These are phyloP conservation scores for Zangia roseola DNA, from an alignment of 768 basidiomycete species.

Conservation along the genomic window DNA sequence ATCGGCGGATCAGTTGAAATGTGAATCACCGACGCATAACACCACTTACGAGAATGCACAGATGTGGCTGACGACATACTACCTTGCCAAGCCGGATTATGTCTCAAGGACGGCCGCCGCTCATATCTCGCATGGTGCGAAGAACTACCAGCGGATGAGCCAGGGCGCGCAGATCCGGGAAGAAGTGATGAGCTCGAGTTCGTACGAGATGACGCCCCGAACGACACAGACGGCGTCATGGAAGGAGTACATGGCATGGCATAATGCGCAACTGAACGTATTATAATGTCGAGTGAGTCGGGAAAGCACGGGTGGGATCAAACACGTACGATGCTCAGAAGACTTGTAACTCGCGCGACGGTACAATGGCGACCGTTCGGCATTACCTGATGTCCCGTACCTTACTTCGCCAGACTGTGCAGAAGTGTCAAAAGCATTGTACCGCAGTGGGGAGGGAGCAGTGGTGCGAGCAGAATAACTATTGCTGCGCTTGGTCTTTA, in stretches of 20 bases:
- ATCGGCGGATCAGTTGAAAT: constrained; percentile 5
- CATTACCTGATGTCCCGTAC: constrained; percentile 30
- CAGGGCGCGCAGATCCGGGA: constrained; percentile 38
- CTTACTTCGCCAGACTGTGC: constrained; percentile 32
- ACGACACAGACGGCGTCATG: constrained; percentile 31
- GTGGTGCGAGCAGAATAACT: constrained; percentile 38
- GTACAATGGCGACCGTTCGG: constrained; percentile 37
- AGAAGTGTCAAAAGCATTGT: constrained; percentile 35
- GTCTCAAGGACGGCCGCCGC: constrained; percentile 46
- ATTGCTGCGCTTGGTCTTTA: constrained; percentile 39
- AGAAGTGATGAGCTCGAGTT: constrained; percentile 50
- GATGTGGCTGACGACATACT: constrained; percentile 39
- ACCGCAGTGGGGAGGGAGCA: constrained; percentile 42
- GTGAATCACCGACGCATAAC: neutral
- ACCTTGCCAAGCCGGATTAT: constrained; percentile 47
- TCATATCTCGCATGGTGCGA: constrained; percentile 39
- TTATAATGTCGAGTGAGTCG: constrained; percentile 3
- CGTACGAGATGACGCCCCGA: constrained; percentile 47
- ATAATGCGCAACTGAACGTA: constrained; percentile 28
- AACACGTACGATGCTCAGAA: constrained; percentile 45
- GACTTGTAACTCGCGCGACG: constrained; percentile 44
- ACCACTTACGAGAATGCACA: constrained; percentile 40
- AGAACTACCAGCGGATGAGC: constrained; percentile 40
- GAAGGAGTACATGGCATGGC: constrained; percentile 30
- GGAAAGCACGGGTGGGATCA: neutral